phyloP scores from a whole-genome alignment of 768 basidiomycete genomes.

The Kwoniella pini region DNA sequence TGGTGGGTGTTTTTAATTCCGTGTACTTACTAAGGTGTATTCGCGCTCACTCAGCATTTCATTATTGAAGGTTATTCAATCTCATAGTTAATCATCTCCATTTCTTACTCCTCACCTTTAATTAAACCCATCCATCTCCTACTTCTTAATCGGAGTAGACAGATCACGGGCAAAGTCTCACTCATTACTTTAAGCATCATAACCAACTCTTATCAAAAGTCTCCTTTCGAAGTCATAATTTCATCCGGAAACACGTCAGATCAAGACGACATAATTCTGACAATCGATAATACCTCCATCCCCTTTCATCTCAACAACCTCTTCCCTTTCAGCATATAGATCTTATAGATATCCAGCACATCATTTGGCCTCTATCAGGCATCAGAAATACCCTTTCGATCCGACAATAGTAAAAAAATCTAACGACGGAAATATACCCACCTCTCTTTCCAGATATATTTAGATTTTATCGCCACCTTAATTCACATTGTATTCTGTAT shows the following conservation, averaged over 20 bases:
- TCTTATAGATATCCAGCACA: constrained; percentile 11
- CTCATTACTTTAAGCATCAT: background rate
- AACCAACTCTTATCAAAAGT: background rate
- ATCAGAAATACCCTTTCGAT: background rate
- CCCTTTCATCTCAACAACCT: background rate
- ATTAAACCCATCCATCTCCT: constrained; percentile 17
- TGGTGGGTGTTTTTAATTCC: background rate
- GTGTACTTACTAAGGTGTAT: background rate
- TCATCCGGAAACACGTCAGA: constrained; percentile 10
- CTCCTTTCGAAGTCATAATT: no score
- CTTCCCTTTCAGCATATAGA: background rate
- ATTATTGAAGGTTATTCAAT: background rate
- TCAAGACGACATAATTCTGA: background rate
- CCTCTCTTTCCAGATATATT: background rate
- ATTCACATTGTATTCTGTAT: background rate
- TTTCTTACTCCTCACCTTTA: background rate
- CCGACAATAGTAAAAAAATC: background rate
- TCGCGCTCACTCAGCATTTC: constrained; percentile 15
- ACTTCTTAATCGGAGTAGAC: constrained; percentile 22
- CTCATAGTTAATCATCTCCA: background rate
- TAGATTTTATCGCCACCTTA: constrained; percentile 2
- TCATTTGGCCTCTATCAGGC: background rate
- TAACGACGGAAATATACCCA: background rate
- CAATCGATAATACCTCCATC: background rate
- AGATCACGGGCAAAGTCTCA: constrained; percentile 13